Evolutionary conservation across 2,329 filamentous ascomycete species (phyloP).

Genomic region (Penicillium palitans): DNA sequence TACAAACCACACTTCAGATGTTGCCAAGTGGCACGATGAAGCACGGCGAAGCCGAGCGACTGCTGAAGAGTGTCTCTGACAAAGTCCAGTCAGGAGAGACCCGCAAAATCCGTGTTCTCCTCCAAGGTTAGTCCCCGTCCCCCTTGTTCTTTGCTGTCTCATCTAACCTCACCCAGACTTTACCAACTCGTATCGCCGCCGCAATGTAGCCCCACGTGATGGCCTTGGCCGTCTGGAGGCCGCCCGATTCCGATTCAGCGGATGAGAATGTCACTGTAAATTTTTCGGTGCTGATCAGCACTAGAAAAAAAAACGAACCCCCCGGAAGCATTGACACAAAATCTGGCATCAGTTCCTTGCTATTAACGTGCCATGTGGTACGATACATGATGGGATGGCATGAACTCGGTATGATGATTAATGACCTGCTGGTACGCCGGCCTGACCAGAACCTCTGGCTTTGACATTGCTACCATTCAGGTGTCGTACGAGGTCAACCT

Average conservation of each 20-base stretch:
- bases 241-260: conserved; percentile 77
- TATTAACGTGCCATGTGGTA: conserved; percentile 23
- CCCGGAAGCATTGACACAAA: conserved; percentile 26
- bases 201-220: conserved; percentile 93
- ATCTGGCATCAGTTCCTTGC: conserved; percentile 23
- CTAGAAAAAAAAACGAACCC: conserved; percentile 11
- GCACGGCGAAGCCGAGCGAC: conserved; percentile 73
- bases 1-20: conserved; percentile 78
- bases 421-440: conserved; percentile 22
- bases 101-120: conserved; percentile 75
- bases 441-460: conserved; percentile 13
- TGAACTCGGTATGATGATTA: conserved; percentile 24
- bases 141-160: background rate
- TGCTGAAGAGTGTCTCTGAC: conserved; percentile 79
- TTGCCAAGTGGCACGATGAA: conserved; percentile 80
- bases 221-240: conserved; percentile 86
- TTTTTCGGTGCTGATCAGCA: conserved; percentile 14
- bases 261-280: conserved; percentile 38
- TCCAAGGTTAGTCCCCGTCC: conserved; percentile 58
- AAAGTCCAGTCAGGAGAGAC: conserved; percentile 68
- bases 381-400: conserved; percentile 22
- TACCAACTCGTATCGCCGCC: conserved; percentile 86
- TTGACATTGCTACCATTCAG: conserved; percentile 7
- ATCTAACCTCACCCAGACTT: conserved; percentile 62
- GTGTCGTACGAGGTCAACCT: conserved; percentile 5